Evolutionary conservation across 2,329 filamentous ascomycete genomes (phyloP).

Genomic region (Monosporascus ibericus): DNA sequence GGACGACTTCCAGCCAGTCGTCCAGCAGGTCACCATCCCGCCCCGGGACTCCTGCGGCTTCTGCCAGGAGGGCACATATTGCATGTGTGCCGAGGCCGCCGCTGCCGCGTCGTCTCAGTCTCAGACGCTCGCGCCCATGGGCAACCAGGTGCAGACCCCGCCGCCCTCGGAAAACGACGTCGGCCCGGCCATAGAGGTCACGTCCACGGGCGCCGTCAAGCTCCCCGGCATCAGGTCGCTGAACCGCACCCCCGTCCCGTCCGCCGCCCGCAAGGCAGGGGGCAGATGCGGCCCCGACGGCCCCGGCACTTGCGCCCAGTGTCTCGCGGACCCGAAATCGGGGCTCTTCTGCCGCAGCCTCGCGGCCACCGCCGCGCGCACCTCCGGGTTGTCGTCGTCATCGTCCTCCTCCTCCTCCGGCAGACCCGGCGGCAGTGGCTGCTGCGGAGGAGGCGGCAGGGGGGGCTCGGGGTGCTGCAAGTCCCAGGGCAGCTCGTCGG

Average conservation of each 20-base stretch:
- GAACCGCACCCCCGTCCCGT: slow-evolving; percentile 20
- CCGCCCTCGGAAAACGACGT: slow-evolving; percentile 57
- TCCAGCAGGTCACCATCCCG: slow-evolving; percentile 27
- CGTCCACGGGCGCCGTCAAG: slow-evolving; percentile 55
- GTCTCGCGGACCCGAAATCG: slow-evolving; percentile 69
- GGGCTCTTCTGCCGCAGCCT: slow-evolving; percentile 79
- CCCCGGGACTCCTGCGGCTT: slow-evolving; percentile 72
- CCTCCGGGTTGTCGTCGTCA: slow-evolving; percentile 14
- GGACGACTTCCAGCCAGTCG: slow-evolving; percentile 24
- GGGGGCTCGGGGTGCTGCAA: slow-evolving; percentile 61
- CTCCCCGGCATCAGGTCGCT: slow-evolving; percentile 40
- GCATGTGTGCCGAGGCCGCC: slow-evolving; percentile 64
- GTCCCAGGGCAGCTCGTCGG: slow-evolving; percentile 25
- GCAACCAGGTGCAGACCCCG: slow-evolving; percentile 49
- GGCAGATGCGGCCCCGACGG: slow-evolving; percentile 57
- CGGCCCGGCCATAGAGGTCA: slow-evolving; percentile 51
- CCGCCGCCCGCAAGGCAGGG: slow-evolving; percentile 15
- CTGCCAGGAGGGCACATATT: slow-evolving; percentile 76
- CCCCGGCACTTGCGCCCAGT: slow-evolving; percentile 75
- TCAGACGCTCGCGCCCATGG: slow-evolving; percentile 33
- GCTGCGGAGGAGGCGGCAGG: slow-evolving; percentile 58
- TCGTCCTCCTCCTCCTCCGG: background rate
- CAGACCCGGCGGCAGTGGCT: slow-evolving; percentile 25
- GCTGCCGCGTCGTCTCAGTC: slow-evolving; percentile 30
- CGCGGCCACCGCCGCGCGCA: slow-evolving; percentile 55